Conservation (phyloP, 2,329 filamentous ascomycete species). For the Incumbomyces lentus region DNA sequence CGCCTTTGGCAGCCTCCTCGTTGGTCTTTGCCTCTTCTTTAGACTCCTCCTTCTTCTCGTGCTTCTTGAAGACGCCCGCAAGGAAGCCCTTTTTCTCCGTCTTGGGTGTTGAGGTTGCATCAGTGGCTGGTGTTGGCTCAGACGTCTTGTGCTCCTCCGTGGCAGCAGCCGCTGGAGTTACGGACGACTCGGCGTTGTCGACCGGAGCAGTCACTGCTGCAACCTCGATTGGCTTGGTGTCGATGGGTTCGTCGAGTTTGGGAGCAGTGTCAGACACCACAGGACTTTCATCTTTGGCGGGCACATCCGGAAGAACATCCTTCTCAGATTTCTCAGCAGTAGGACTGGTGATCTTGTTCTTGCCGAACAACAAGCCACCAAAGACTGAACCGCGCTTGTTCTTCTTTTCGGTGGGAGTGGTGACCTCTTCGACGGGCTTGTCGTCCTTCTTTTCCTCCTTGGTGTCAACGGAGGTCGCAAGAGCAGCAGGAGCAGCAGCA, state of each 20-base stretch:
- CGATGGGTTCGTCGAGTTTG: conserved; percentile 37
- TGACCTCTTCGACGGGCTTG: conserved; percentile 19
- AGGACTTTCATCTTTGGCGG: conserved; percentile 40
- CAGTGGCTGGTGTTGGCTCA: conserved; percentile 21
- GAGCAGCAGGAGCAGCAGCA: conserved; percentile 28
- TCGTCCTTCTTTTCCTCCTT: conserved; percentile 37
- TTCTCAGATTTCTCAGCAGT: conserved; percentile 38
- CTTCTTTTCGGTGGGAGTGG: conserved; percentile 51
- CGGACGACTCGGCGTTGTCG: conserved; percentile 23
- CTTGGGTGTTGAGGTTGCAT: conserved; percentile 24
- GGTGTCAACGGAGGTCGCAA: conserved; percentile 42
- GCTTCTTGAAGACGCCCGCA: conserved; percentile 26
- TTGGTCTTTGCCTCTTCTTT: conserved; percentile 24
- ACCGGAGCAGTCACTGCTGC: conserved; percentile 37
- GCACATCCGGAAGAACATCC: conserved; percentile 38
- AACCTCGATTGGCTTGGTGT: conserved; percentile 31
- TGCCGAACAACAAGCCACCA: conserved; percentile 61
- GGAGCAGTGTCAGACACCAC: conserved; percentile 39
- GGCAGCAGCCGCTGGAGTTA: conserved; percentile 25
- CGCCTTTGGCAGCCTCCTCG: conserved; percentile 16
- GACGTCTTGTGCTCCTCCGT: conserved; percentile 25
- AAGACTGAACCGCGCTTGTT: conserved; percentile 82
- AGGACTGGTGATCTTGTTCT: conserved; percentile 50
- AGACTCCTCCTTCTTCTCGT: conserved; percentile 22
- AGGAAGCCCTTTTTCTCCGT: conserved; percentile 25